A percentile compares a stretch with the other conserved stretches of the same genome.
Evolutionary conservation across 129 eudicot species (phyloP).

Genomic region (Artemisia argyi): DNA sequence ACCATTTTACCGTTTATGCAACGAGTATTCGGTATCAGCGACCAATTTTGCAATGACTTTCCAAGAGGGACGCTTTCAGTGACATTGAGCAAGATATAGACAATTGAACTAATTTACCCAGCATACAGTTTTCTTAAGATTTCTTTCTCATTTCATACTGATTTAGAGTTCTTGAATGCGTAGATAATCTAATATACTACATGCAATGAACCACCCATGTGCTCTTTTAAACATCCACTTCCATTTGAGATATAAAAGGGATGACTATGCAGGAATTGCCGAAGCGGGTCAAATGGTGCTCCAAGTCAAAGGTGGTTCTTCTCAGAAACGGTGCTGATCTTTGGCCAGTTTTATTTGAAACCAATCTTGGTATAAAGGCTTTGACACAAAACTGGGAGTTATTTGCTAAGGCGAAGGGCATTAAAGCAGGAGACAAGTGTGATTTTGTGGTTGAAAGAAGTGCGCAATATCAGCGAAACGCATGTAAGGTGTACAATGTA

Average conservation of each 20-base stretch:
- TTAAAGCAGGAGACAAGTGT: constrained; percentile 42
- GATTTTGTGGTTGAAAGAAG: constrained; percentile 33
- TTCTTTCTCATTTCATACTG: too few relatives aligned
- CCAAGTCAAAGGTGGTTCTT: constrained; percentile 14
- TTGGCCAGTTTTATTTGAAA: constrained; percentile 45
- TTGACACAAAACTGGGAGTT: constrained; percentile 39
- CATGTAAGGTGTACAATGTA: constrained; percentile 21
- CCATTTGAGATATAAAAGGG: background rate
- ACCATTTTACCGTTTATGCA: too few relatives aligned
- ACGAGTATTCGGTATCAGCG: too few relatives aligned
- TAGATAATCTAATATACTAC: too few relatives aligned
- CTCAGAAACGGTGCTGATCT: constrained; percentile 27
- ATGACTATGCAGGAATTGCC: constrained; percentile 46
- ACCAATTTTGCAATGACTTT: too few relatives aligned
- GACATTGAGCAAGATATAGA: too few relatives aligned
- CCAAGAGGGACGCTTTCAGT: too few relatives aligned
- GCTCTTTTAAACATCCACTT: background rate
- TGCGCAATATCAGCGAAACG: background rate
- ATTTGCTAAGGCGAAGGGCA: constrained; percentile 32
- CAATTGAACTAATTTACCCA: too few relatives aligned
- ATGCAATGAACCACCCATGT: background rate
- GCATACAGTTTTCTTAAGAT: too few relatives aligned
- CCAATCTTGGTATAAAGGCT: constrained; percentile 35
- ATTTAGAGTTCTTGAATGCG: too few relatives aligned
- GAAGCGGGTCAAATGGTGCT: constrained; percentile 11